A percentile compares a stretch with the other conserved stretches of the same genome.
These are phyloP conservation scores for Podospora pseudopauciseta DNA, from an alignment of 495 filamentous ascomycete species.

Conservation along the genomic window DNA sequence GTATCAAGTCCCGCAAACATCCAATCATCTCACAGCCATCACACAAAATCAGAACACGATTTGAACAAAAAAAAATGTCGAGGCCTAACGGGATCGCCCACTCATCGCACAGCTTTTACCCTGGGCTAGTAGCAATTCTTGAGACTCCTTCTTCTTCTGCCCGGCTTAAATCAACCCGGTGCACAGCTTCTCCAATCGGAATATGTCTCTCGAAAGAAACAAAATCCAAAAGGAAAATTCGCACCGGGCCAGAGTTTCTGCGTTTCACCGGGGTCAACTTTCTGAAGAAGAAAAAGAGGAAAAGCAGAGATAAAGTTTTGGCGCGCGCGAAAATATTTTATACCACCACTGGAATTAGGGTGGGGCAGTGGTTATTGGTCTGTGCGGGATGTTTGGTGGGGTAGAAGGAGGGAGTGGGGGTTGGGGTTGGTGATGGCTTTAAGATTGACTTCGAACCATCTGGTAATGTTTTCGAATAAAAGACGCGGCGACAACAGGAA, in stretches of 20 bases:
- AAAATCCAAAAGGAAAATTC: constrained; percentile 21
- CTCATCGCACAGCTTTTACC: constrained; percentile 27
- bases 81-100: constrained; percentile 51
- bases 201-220: not conserved
- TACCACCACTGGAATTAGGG: not conserved
- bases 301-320: constrained; percentile 12
- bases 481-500: too few relatives aligned
- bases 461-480: too few relatives aligned
- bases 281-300: constrained; percentile 36
- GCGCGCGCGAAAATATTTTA: not conserved
- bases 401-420: too few relatives aligned
- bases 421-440: too few relatives aligned
- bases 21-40: not conserved
- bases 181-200: constrained; percentile 20
- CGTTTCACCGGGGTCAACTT: constrained; percentile 45
- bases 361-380: not conserved
- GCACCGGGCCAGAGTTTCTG: constrained; percentile 45
- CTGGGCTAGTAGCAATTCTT: constrained; percentile 50
- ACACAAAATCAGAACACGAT: not conserved
- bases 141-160: constrained; percentile 42
- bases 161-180: constrained; percentile 49
- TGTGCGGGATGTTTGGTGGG: not conserved
- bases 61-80: constrained; percentile 35
- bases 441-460: too few relatives aligned
- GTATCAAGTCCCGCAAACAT: too few relatives aligned